phyloP scores from a whole-genome alignment of 1,284 basidiomycete species.

The Trametes sp. region DNA sequence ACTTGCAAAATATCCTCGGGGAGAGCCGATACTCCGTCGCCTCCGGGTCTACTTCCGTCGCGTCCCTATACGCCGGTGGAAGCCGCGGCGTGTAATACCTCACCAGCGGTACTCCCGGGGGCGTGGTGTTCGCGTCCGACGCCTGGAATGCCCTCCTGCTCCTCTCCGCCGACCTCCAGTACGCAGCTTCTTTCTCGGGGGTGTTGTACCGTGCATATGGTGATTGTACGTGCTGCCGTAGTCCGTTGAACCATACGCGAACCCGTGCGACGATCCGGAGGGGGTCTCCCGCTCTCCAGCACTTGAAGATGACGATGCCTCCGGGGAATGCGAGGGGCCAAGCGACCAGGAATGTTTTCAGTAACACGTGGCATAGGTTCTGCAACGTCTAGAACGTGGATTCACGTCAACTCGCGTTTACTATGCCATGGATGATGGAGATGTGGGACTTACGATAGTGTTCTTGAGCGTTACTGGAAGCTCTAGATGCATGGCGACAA shows the following conservation, averaged over 20 bases:
- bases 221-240: conserved; percentile 2
- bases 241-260: background rate
- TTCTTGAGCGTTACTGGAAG: conserved; percentile 7
- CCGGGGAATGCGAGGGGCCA: conserved; percentile 27
- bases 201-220: conserved; percentile 19
- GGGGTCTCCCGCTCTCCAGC: conserved; percentile 5
- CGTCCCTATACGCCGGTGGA: conserved; percentile 36
- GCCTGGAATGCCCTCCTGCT: conserved; percentile 12
- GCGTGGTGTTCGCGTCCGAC: conserved; percentile 29
- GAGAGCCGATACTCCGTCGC: conserved; percentile 39
- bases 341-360: conserved; percentile 18
- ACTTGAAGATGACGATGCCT: conserved; percentile 12
- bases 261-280: conserved; percentile 6
- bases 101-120: conserved; percentile 32
- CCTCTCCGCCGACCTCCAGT: conserved; percentile 30
- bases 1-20: conserved; percentile 47
- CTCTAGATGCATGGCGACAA: conserved; percentile 12
- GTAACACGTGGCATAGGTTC: conserved; percentile 5
- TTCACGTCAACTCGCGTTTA: background rate
- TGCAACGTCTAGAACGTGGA: background rate
- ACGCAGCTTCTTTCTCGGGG: conserved; percentile 26
- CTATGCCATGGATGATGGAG: no score
- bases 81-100: conserved; percentile 38
- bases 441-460: conserved; percentile 10
- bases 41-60: conserved; percentile 25